Percentiles rank a stretch among this genome's conserved stretches.
Evolutionary conservation across 2,329 filamentous ascomycete genomes (phyloP).

Genomic region (Bertia moriformis): DNA sequence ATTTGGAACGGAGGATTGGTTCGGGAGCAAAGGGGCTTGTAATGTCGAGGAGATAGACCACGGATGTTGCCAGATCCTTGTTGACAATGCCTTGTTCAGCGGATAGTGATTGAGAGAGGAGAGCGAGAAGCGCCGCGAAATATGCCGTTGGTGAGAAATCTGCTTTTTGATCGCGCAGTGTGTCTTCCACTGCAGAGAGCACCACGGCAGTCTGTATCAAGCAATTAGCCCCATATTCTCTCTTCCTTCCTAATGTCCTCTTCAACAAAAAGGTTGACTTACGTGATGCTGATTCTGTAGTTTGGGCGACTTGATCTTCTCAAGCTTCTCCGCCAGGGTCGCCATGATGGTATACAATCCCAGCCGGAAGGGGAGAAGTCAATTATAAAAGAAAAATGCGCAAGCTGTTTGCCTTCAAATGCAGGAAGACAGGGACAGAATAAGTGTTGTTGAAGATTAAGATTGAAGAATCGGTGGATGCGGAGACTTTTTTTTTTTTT

Average conservation of each 20-base stretch:
- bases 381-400: not conserved
- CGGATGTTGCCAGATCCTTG: constrained; percentile 69
- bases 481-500: not conserved
- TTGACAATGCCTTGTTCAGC: constrained; percentile 49
- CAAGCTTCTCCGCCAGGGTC: constrained; percentile 73
- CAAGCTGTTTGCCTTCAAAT: not conserved
- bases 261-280: constrained; percentile 13
- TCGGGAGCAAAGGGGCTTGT: constrained; percentile 74
- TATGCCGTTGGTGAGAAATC: constrained; percentile 77
- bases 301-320: constrained; percentile 94
- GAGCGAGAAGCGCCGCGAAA: constrained; percentile 83
- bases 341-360: not conserved
- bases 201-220: constrained; percentile 61
- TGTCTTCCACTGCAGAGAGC: constrained; percentile 82
- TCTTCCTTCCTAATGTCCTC: constrained; percentile 8
- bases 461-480: not conserved
- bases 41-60: constrained; percentile 90
- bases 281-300: constrained; percentile 91
- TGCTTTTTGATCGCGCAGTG: constrained; percentile 74
- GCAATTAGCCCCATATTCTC: constrained; percentile 4
- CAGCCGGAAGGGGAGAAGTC: not conserved
- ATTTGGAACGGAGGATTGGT: constrained; percentile 82
- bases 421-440: too few relatives aligned
- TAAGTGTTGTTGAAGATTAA: too few relatives aligned
- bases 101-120: constrained; percentile 65